Conservation (phyloP, 1,139 yeast genomes). For the Suhomyces wounanorum region DNA sequence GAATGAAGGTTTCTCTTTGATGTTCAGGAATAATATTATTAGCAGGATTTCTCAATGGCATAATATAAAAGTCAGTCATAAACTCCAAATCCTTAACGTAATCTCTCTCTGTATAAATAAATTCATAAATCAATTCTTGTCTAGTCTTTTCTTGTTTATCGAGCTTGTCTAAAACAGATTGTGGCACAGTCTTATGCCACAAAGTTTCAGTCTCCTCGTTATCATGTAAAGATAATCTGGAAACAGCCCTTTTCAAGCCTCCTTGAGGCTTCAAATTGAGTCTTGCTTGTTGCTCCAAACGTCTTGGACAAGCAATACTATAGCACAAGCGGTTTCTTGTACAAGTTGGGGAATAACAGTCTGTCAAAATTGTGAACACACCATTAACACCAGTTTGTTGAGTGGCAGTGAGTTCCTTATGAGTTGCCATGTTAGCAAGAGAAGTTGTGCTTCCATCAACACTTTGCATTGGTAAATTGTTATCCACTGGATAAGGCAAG, state of each 20-base stretch:
- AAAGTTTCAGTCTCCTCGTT: slow-evolving; percentile 83
- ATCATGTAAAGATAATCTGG: slow-evolving; percentile 72
- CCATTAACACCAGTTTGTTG: slow-evolving; percentile 65
- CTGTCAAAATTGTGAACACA: slow-evolving; percentile 87
- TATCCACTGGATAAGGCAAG: slow-evolving; percentile 10
- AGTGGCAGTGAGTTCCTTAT: slow-evolving; percentile 15
- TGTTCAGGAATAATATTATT: slow-evolving; percentile 85
- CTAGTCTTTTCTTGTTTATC: slow-evolving; percentile 87
- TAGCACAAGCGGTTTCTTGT: slow-evolving; percentile 86
- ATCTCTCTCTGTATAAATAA: slow-evolving; percentile 90
- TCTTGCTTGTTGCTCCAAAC: slow-evolving; percentile 94
- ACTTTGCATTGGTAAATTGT: background rate
- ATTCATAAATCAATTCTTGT: slow-evolving; percentile 93
- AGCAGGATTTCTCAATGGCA: slow-evolving; percentile 74
- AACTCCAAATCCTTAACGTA: slow-evolving; percentile 94
- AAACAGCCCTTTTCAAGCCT: slow-evolving; percentile 80
- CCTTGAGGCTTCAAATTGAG: slow-evolving; percentile 87
- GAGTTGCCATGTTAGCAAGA: slow-evolving; percentile 13
- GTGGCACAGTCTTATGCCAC: slow-evolving; percentile 94
- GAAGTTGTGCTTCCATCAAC: slow-evolving; percentile 12
- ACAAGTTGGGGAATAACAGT: slow-evolving; percentile 96
- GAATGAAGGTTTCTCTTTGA: slow-evolving; percentile 86
- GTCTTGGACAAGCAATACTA: slow-evolving; percentile 95
- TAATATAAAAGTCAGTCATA: slow-evolving; percentile 89
- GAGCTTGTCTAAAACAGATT: slow-evolving; percentile 72